Evolutionary conservation across 768 basidiomycete genomes (phyloP).

Genomic region (Collybia nuda): DNA sequence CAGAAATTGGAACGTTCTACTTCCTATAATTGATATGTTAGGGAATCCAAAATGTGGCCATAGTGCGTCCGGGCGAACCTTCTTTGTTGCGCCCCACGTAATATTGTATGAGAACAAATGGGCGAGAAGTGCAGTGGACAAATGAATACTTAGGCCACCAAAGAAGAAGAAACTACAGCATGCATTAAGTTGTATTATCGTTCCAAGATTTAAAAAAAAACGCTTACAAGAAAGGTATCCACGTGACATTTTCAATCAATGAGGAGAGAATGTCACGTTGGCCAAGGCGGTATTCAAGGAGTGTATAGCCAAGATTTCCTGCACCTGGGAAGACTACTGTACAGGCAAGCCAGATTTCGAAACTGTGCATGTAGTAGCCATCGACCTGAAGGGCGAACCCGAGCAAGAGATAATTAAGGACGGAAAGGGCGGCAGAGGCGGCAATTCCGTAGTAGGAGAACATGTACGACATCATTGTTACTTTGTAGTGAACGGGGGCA

Average conservation of each 20-base stretch:
- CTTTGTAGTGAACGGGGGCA: constrained; percentile 82
- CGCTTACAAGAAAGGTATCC: constrained; percentile 76
- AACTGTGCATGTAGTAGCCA: constrained; percentile 69
- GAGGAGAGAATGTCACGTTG: constrained; percentile 48
- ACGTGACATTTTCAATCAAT: constrained; percentile 58
- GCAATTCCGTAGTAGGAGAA: constrained; percentile 67
- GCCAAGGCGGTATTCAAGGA: constrained; percentile 70
- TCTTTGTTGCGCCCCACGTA: constrained; percentile 76
- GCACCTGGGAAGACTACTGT: constrained; percentile 69
- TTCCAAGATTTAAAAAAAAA: constrained; percentile 3
- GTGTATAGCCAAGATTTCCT: constrained; percentile 66
- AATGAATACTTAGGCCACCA: constrained; percentile 70
- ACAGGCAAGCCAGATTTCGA: constrained; percentile 75
- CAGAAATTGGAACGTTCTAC: constrained; percentile 90
- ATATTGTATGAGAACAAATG: constrained; percentile 79
- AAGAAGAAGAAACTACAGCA: constrained; percentile 72
- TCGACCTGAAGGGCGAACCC: constrained; percentile 64
- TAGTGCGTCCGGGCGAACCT: constrained; percentile 28
- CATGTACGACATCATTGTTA: constrained; percentile 76
- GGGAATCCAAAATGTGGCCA: neutral
- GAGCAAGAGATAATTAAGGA: constrained; percentile 71
- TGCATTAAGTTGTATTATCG: neutral
- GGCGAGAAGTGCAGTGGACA: constrained; percentile 62
- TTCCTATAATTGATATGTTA: constrained; percentile 48
- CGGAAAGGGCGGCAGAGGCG: constrained; percentile 56